phyloP scores from a whole-genome alignment of 306 rosid genomes.

The Purshia tridentata region DNA sequence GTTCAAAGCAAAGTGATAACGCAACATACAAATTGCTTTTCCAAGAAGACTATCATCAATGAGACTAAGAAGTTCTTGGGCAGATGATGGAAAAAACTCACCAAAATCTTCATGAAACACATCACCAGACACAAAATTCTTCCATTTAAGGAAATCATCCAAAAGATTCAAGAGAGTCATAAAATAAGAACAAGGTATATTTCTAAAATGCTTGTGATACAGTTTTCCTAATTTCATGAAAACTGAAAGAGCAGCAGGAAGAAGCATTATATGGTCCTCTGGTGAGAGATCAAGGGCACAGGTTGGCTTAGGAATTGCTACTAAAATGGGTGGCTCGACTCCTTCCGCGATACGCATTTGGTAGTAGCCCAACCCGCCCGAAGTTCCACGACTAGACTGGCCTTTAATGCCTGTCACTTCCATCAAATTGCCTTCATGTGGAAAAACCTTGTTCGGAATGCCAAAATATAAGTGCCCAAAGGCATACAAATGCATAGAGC shows the following conservation, averaged over 20 bases:
- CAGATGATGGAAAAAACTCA: constrained; percentile 56
- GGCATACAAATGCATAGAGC: constrained; percentile 69
- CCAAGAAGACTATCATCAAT: constrained; percentile 73
- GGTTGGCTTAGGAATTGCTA: too few species aligned
- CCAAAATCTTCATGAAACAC: constrained; percentile 68
- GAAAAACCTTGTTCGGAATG: constrained; percentile 37
- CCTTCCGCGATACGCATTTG: too few species aligned
- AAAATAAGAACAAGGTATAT: constrained; percentile 51
- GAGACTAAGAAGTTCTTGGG: constrained; percentile 54
- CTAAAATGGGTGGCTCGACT: too few species aligned
- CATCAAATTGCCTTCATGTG: constrained; percentile 26
- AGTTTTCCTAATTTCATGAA: too few species aligned
- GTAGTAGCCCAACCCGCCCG: too few species aligned
- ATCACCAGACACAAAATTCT: constrained; percentile 54
- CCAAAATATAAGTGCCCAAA: constrained; percentile 65
- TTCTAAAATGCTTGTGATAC: constrained; percentile 34
- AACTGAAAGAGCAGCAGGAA: constrained; percentile 71
- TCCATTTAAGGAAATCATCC: constrained; percentile 69
- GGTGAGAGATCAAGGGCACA: constrained; percentile 45
- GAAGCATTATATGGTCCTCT: constrained; percentile 63
- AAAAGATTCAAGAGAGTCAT: constrained; percentile 59
- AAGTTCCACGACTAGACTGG: too few species aligned
- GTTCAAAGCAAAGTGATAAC: constrained; percentile 50
- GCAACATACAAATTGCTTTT: constrained; percentile 63
- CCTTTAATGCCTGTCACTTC: too few species aligned